Evolutionary conservation across 2,329 filamentous ascomycete genomes (phyloP).

Genomic region (Hypoxylon sp.): DNA sequence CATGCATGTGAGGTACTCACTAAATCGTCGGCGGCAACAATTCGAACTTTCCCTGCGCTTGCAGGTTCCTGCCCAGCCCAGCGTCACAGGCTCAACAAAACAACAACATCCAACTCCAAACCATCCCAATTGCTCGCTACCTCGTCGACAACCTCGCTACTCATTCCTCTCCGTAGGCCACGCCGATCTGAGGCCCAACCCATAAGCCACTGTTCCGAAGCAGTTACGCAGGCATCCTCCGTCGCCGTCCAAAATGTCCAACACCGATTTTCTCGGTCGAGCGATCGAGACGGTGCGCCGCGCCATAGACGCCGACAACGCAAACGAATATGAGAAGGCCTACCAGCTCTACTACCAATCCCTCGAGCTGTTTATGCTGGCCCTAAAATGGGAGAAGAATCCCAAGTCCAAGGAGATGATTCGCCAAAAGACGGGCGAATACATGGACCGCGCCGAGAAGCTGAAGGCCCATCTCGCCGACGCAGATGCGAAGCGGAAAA

Average conservation of each 20-base stretch:
- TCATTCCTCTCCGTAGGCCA: neutral
- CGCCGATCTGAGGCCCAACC: neutral
- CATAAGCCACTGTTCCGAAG: neutral
- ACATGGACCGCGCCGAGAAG: slow-evolving; percentile 99
- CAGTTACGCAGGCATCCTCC: slow-evolving; percentile 47
- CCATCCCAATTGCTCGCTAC: slow-evolving; percentile 9
- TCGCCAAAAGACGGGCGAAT: slow-evolving; percentile 91
- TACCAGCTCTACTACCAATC: slow-evolving; percentile 96
- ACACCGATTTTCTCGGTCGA: slow-evolving; percentile 95
- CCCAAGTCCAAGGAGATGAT: slow-evolving; percentile 97
- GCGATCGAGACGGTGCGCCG: slow-evolving; percentile 98
- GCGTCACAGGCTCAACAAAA: slow-evolving; percentile 18
- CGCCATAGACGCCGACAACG: slow-evolving; percentile 95
- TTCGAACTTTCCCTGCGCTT: slow-evolving; percentile 9
- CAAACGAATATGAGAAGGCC: slow-evolving; percentile 95
- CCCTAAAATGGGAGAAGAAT: slow-evolving; percentile 99
- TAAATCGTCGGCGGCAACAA: slow-evolving; percentile 20
- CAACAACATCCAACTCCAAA: slow-evolving; percentile 5
- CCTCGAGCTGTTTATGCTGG: slow-evolving; percentile 98
- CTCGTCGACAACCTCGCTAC: neutral
- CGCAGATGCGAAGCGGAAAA: slow-evolving; percentile 77
- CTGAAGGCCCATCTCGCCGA: slow-evolving; percentile 90
- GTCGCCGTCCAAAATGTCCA: slow-evolving; percentile 72
- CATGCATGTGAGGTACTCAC: neutral
- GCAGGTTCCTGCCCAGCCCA: slow-evolving; percentile 25